These are phyloP conservation scores for Spongospora subterranea DNA, from an alignment of 208 protist species.

Conservation along the genomic window DNA sequence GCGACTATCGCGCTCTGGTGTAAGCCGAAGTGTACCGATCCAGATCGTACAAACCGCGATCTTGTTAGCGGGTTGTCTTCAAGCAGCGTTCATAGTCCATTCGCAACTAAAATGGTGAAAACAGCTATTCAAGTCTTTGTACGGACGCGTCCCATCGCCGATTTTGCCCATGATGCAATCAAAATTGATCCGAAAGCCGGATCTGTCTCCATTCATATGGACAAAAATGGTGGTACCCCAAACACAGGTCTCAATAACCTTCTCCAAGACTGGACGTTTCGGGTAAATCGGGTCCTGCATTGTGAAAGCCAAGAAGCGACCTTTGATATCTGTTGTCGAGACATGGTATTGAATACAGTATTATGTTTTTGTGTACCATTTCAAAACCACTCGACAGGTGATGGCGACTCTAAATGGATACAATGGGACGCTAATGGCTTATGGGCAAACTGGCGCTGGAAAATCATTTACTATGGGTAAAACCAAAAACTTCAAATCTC, in stretches of 20 bases:
- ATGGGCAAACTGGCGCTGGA: conserved; percentile 54
- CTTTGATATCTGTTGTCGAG: background rate
- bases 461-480: conserved; percentile 61
- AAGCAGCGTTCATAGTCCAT: background rate
- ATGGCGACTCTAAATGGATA: background rate
- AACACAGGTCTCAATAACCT: conserved; percentile 13
- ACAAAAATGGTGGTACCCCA: background rate
- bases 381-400: background rate
- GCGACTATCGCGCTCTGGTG: no score
- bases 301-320: conserved; percentile 30
- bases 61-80: background rate
- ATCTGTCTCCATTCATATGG: background rate
- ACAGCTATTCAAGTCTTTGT: conserved; percentile 40
- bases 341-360: background rate
- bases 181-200: background rate
- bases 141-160: background rate
- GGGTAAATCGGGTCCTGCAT: background rate
- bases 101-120: background rate
- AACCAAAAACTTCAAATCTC: no score
- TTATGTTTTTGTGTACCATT: background rate
- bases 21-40: no score
- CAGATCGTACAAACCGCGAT: no score
- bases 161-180: conserved; percentile 52
- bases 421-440: conserved; percentile 50
- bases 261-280: conserved; percentile 25